These are phyloP conservation scores for Sugiyamaella smithiae DNA, from an alignment of 805 yeast genomes.

Conservation along the genomic window DNA sequence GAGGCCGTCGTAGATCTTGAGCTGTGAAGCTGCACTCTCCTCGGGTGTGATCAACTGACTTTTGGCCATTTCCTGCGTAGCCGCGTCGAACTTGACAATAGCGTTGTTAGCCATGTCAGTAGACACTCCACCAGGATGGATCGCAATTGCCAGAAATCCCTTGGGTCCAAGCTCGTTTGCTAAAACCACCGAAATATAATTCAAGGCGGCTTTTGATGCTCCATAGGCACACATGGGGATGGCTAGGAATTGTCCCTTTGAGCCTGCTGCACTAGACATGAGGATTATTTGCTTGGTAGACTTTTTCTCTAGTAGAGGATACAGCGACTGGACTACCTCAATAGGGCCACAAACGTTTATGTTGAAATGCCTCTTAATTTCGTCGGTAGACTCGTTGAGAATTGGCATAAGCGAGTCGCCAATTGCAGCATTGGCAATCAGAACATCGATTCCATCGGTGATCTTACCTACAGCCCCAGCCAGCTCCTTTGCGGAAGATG, in stretches of 20 bases:
- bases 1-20: slow-evolving; percentile 25
- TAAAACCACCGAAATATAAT: slow-evolving; percentile 31
- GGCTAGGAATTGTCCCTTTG: slow-evolving; percentile 11
- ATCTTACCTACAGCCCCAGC: slow-evolving; percentile 18
- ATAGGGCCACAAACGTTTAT: slow-evolving; percentile 4
- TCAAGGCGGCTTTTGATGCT: slow-evolving; percentile 39
- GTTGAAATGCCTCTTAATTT: background rate
- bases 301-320: background rate
- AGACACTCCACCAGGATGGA: slow-evolving; percentile 41
- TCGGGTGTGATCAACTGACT: slow-evolving; percentile 24
- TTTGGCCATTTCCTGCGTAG: background rate
- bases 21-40: slow-evolving; percentile 24
- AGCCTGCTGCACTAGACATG: background rate
- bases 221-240: slow-evolving; percentile 32
- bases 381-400: background rate
- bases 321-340: background rate
- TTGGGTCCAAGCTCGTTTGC: slow-evolving; percentile 29
- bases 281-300: background rate
- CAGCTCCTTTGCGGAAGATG: slow-evolving; percentile 22
- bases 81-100: background rate
- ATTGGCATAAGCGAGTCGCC: background rate
- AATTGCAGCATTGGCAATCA: slow-evolving; percentile 32
- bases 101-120: slow-evolving; percentile 30
- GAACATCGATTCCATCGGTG: slow-evolving; percentile 28
- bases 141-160: slow-evolving; percentile 31